Evolutionary conservation across 768 basidiomycete species (phyloP).

Genomic region (Auriscalpium microsporum): DNA sequence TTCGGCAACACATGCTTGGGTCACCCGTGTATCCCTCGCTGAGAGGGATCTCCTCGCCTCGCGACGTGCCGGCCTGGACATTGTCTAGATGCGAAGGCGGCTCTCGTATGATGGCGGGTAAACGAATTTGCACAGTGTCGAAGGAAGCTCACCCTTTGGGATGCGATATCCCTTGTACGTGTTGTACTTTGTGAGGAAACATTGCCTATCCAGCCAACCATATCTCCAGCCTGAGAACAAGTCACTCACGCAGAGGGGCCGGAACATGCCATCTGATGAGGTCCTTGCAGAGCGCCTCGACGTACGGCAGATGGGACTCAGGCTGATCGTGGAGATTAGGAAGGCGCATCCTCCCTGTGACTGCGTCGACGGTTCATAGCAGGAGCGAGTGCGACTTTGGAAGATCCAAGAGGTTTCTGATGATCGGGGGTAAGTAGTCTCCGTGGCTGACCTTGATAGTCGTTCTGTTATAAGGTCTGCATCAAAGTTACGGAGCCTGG

Average conservation of each 20-base stretch:
- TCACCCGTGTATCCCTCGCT: not conserved
- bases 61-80: slow-evolving; percentile 8
- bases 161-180: slow-evolving; percentile 5
- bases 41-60: slow-evolving; percentile 3
- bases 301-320: slow-evolving; percentile 4
- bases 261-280: slow-evolving; percentile 1
- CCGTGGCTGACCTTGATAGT: too few relatives aligned
- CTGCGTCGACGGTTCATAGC: slow-evolving; percentile 1
- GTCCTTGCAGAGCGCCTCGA: slow-evolving; percentile 8
- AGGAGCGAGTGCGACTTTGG: not conserved
- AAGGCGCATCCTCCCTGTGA: slow-evolving; percentile 1
- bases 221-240: too few relatives aligned
- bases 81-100: not conserved
- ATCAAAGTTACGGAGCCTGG: too few relatives aligned
- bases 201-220: too few relatives aligned
- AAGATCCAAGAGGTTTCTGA: slow-evolving; percentile 2
- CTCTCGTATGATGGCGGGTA: not conserved
- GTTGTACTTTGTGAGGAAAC: not conserved
- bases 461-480: too few relatives aligned
- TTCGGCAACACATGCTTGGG: not conserved
- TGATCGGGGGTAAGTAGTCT: too few relatives aligned
- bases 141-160: slow-evolving; percentile 4
- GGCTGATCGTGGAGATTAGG: slow-evolving; percentile 3
- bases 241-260: not conserved
- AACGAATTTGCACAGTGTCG: too few relatives aligned